Base-by-base conservation (phyloP, 768 basidiomycete species). In the Podaxis carcinomalis region DNA sequence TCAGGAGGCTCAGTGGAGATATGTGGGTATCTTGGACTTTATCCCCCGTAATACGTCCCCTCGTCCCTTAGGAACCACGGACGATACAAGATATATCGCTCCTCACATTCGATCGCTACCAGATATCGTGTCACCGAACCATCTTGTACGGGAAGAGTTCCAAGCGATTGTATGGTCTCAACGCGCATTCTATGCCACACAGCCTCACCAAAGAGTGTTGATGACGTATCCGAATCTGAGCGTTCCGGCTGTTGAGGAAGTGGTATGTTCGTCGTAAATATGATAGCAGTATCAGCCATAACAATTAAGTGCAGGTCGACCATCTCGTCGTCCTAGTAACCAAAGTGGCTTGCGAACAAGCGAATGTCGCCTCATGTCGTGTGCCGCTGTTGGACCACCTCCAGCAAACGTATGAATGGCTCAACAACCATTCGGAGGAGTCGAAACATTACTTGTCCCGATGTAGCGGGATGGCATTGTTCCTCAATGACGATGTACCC, bases 401-500 rank as follows among this genome's bases (percentile, higher is more conserved):
- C 27, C 63, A 65, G 32, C 63, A 64, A 10, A 70, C 69, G 0
- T 70, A 70, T 28, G 51, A 62, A 40, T 71, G 68, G 68, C 63
- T 71, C 23, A 61, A 67, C 28, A 55, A 64, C 1, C 51, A 67
- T 28, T 14, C 46, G 7, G 14, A 39, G 21, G 52, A 61, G 7
- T 52, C 59, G 9, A 36, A 50, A 37, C 16, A 19, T 10, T 28
- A 46, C 46, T 19, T 61, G 35, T 23, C 23, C 11, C 35, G 19
- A 37, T 36, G 21, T 6, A 55, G 68, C 13, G 65, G 70, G 23
- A 61, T 59, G 1, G 62, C 44, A 21, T 25, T 82, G 3, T 83
- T 82, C 67, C 73, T 84, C 59, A 84, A 84, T 51, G 75, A 83
- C 40, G 68, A 77, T 39, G 70, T 80, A 57, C 73, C 78, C 0